Base-by-base conservation (phyloP, 257 asterid genomes). In the Thymus quinquecostatus region DNA sequence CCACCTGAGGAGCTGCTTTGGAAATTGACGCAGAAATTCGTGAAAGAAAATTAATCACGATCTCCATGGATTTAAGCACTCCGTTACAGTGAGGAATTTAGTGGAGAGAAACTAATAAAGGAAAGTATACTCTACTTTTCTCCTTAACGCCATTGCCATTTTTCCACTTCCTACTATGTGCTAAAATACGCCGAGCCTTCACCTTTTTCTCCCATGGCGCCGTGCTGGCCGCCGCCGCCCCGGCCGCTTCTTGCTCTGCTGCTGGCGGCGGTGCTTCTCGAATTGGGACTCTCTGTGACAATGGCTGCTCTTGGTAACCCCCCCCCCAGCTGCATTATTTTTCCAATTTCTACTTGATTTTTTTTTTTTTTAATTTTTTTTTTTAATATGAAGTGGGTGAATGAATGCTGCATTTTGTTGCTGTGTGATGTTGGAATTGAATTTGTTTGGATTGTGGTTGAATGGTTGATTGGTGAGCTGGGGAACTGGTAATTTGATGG, bases 241-340 rank as follows among this genome's bases (percentile, higher is more conserved):
- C 40, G 75, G 66, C 67, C 69, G 33, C 79, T 82, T 70, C 85
- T 78, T 43, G 79, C 69, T 67, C 70, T 87, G 48, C 80, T 75
- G 29, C 68, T 57, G 11, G 38, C 69, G 59, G 2, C 75, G 48
- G 12, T 83, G 63, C 65, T 85, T 72, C 82, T 85, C 68, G 55
- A 76, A 80, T 66, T 75, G 83, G 80, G 57, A 1, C 61, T 82
- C 80, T 50, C 81, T 62, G 57, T n/a, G 8, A 48, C 86, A 68
- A 68, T 68, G 85, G 78, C 79, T 65, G 88, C 92, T 69, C 80
- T 65, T 54, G 96, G 96, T 90, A 68, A 28, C 28, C 14, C 76
- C 28, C 14, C 76, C 57, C 48, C 66, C 68, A 21, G 1, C 12
- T 34, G 2, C 40, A 64, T 61, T 12, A 33, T 7, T 21, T n/a